Evolutionary conservation across 2,329 filamentous ascomycete genomes (phyloP), one percentile per base, ranked within the genome.

Genomic region (Ceratocystis colombiana): DNA sequence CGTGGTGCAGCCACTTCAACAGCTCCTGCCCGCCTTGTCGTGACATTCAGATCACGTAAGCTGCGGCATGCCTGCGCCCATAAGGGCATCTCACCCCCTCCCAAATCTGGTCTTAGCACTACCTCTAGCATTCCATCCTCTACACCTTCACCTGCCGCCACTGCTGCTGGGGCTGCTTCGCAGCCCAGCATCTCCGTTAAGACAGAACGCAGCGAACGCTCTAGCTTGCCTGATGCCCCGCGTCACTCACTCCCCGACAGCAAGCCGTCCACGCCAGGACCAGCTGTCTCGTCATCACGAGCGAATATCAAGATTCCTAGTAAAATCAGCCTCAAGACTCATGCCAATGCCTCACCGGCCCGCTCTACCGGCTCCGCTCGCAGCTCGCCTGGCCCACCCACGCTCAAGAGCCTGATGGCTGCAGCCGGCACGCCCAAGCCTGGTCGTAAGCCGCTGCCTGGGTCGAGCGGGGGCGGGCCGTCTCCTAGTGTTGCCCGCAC

Each of bases 261-360:
- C 33, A 61, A 64, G n/a, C 8, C 17, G 20, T 30, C 33, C 44
- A 45, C 53, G 3, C 55, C 41, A 41, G 33, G 17, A 30, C 17
- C 62, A 15, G 55, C 55, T 3, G 22, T 46, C 8, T 10, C 66
- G 10, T 20, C 48, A 8, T 30, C 48, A 3, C 59, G 64, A 20
- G 50, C 63, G 10, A 65, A 46, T 37, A 65, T 68, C 25, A 68
- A 68, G 41, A 65, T 68, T 50, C 63, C 63, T 6, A 20, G 46
- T n/a, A 68, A 68, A 50, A 68, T 68, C 46, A 65, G 55, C 33
- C 55, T 68, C 41, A 67, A 67, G 46, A 65, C 66, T 0, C 45
- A 45, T 37, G 17, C 55, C 20, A 50, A 22, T 20, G 50, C 22
- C 25, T 64, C 65, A 10, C 61, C 61, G 2, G 65, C 61, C 6